Conservation (phyloP, 1,284 basidiomycete species). For the Malassezia brasiliensis region DNA sequence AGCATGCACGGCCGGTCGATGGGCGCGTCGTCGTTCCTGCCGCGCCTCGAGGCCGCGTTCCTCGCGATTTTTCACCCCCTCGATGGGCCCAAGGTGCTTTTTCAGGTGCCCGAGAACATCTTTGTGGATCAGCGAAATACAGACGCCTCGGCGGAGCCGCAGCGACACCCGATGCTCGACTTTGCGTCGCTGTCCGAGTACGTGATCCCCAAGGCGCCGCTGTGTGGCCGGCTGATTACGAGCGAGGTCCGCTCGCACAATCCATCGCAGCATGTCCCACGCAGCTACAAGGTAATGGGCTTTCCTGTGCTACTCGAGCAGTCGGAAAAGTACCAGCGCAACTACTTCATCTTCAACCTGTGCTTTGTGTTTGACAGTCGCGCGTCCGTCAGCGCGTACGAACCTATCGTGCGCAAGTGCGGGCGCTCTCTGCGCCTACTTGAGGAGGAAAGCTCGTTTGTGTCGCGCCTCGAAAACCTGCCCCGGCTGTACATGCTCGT, state of each 20-base stretch:
- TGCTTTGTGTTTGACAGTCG: conserved; percentile 77
- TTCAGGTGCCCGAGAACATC: conserved; percentile 78
- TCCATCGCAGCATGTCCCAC: neutral
- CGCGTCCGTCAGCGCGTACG: conserved; percentile 85
- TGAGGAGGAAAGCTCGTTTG: conserved; percentile 81
- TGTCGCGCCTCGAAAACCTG: conserved; percentile 65
- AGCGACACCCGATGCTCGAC: conserved; percentile 53
- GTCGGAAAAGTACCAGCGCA: conserved; percentile 35
- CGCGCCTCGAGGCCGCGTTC: conserved; percentile 71
- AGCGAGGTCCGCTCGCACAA: conserved; percentile 22
- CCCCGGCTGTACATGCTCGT: conserved; percentile 72
- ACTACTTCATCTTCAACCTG: conserved; percentile 80
- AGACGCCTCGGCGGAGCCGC: conserved; percentile 31
- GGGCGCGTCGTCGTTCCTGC: conserved; percentile 40
- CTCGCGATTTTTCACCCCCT: conserved; percentile 74
- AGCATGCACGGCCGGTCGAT: neutral
- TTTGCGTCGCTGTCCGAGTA: conserved; percentile 86
- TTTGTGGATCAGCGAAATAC: conserved; percentile 49
- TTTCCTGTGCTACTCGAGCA: conserved; percentile 37
- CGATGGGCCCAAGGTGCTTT: conserved; percentile 73
- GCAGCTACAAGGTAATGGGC: conserved; percentile 40
- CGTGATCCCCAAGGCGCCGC: conserved; percentile 74
- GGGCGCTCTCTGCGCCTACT: conserved; percentile 74
- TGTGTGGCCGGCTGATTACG: conserved; percentile 79
- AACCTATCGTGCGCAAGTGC: conserved; percentile 88